Base-by-base conservation (phyloP, 2,329 filamentous ascomycete genomes). In the Fusarium multiceps region DNA sequence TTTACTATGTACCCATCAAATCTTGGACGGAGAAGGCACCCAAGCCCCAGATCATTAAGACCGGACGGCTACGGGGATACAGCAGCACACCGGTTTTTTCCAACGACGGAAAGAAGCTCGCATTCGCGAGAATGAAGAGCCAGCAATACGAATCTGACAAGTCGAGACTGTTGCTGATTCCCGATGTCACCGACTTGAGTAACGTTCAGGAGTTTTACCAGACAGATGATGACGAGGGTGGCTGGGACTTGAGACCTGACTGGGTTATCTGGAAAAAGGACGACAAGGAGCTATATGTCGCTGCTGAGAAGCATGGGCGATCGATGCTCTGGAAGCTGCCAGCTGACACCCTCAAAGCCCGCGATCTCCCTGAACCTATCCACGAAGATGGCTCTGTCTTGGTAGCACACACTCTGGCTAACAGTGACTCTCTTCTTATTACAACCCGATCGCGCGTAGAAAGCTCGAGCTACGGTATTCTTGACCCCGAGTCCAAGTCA, bases 101-200 rank as follows among this genome's bases (percentile, higher is more conserved):
- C 5, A 88, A 89, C 6, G 86, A 91, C 74, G 92, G 93, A 12
- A 87, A 84, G 37, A 86, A 87, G 63, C 83, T 95, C 27, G 93
- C 89, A 3, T 97, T 97, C 77, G 84, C 93, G 30, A 89, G 92
- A 66, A 97, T 97, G 94, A 86, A 87, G 68, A 86, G 86, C 59
- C 85, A 88, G 54, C 89, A 91, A 63, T 97, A 97, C 77, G 94
- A 98, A 79, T 88, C 91, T 18, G 93, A 97, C 81, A 81, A 82
- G 71, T 86, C 90, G 46, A 86, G 89, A 46, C 81, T 93, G 6
- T 80, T 94, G 66, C 80, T 93, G 4, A 78, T 93, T 9, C 86
- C 88, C 2, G 86, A 93, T 71, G 81, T 92, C 50, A 78, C 78
- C 16, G 85, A 89, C 63, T 80, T 89, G 12, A 82, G 82, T 63